Evolutionary conservation across 164 flowering plant genomes (phyloP), one percentile per base, ranked within the genome.

Genomic region (Nymphaea colorata): DNA sequence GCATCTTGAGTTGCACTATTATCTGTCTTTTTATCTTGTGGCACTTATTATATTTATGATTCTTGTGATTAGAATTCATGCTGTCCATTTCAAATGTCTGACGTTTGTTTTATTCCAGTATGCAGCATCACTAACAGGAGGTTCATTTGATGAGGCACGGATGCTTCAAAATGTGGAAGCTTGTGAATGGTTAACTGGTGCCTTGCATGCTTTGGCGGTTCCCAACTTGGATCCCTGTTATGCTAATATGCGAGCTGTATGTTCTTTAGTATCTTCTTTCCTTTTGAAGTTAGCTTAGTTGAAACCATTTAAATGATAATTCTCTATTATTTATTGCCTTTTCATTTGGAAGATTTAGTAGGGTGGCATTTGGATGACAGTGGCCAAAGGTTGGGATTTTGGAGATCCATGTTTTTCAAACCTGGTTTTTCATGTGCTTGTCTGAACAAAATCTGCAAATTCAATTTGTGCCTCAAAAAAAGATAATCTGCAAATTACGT

Each of bases 111-210:
- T 68, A 45, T 71, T 85, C 71, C 79, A 95, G 99, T 87, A 82
- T 84, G 91, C 98, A 75, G 83, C 94, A 73, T 82, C 84, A 69
- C 76, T 95, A 55, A 89, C 94, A 14, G 97, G 89, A 42, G 97
- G 99, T 71, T 80, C 91, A 60, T 95, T 95, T 80, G 99, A 92
- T 72, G 99, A 95, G 80, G 87, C 93, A 60, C 80, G 81, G 62
- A 92, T 95, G 97, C 83, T 82, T 79, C 90, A 86, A 76, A 92
- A 90, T 71, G 79, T 95, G 69, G 97, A 89, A 75, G 96, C 98
- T 70, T 95, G 99, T 79, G 99, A 95, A 69, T 95, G 98, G 99
- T 75, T 95, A 63, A 76, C 94, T 61, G 75, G 81, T 80, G 93
- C 98, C 59, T 71, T 92, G 67, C 85, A 76, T 65, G 84, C 82